A percentile compares a stretch with the other conserved stretches of the same genome.
Conservation (phyloP, 495 filamentous ascomycete genomes). For the Geoglossum glabrum region DNA sequence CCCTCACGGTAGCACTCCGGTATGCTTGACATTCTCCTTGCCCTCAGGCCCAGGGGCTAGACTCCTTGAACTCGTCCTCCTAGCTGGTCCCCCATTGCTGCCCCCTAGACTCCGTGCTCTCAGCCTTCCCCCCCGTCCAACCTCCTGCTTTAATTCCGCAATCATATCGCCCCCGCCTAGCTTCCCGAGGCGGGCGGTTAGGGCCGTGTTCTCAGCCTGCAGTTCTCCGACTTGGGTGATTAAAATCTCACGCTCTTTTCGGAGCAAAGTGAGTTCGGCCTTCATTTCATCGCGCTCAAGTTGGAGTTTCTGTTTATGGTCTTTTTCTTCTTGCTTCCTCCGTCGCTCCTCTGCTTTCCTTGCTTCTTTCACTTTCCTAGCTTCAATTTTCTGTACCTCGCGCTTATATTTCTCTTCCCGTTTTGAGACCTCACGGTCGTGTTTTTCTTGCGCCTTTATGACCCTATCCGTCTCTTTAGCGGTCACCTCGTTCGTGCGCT, state of each 20-base stretch:
- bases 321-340: constrained; percentile 18
- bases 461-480: constrained; percentile 12
- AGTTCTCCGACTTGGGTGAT: constrained; percentile 19
- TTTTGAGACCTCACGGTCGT: constrained; percentile 36
- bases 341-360: constrained; percentile 16
- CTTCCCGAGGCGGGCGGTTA: constrained; percentile 1
- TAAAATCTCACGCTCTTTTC: constrained; percentile 18
- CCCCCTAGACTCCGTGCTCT: not conserved
- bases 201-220: constrained; percentile 22
- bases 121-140: not conserved
- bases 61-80: not conserved
- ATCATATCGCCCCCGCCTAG: not conserved
- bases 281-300: constrained; percentile 20
- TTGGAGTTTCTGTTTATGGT: constrained; percentile 9
- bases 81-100: not conserved
- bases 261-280: constrained; percentile 12
- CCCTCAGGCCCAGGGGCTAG: not conserved
- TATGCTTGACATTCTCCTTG: not conserved
- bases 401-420: constrained; percentile 42
- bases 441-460: constrained; percentile 34
- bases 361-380: constrained; percentile 24
- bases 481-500: constrained; percentile 25
- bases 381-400: constrained; percentile 41
- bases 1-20: not conserved
- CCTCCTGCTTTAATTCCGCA: not conserved